Conservation (phyloP, 1,284 basidiomycete species). For the Leccinum insolens region DNA sequence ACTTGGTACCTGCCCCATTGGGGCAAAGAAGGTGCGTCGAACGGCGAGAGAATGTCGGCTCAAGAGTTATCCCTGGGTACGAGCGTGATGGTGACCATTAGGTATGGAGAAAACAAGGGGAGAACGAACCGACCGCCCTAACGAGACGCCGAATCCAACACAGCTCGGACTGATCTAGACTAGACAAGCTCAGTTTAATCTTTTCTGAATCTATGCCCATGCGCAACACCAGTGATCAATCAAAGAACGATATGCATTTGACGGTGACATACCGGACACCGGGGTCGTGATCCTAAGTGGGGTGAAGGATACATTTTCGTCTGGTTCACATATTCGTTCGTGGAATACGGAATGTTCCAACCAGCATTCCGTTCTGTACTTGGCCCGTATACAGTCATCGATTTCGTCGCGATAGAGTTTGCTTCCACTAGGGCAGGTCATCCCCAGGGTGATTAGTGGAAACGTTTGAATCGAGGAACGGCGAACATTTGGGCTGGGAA, state of each 20-base stretch:
- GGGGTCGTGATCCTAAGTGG: constrained; percentile 61
- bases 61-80: constrained; percentile 53
- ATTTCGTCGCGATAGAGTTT: constrained; percentile 57
- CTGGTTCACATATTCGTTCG: constrained; percentile 58
- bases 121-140: constrained; percentile 59
- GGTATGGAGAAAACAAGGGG: neutral
- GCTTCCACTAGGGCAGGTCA: constrained; percentile 51
- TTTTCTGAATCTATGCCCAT: constrained; percentile 47
- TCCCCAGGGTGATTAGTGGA: neutral
- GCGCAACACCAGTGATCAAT: constrained; percentile 3
- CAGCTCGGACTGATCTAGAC: constrained; percentile 65
- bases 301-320: constrained; percentile 63
- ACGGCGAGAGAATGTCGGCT: constrained; percentile 58
- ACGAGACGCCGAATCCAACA: constrained; percentile 65
- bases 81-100: constrained; percentile 3
- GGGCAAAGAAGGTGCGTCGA: constrained; percentile 78
- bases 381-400: constrained; percentile 44
- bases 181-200: constrained; percentile 64
- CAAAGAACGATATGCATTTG: neutral
- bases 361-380: constrained; percentile 83
- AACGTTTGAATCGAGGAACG: neutral
- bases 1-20: constrained; percentile 65
- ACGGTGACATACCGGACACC: constrained; percentile 45
- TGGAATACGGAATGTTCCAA: constrained; percentile 75
- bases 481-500: neutral